Conservation (phyloP, 306 rosid species). For the Cucurbita argyrosperma region DNA sequence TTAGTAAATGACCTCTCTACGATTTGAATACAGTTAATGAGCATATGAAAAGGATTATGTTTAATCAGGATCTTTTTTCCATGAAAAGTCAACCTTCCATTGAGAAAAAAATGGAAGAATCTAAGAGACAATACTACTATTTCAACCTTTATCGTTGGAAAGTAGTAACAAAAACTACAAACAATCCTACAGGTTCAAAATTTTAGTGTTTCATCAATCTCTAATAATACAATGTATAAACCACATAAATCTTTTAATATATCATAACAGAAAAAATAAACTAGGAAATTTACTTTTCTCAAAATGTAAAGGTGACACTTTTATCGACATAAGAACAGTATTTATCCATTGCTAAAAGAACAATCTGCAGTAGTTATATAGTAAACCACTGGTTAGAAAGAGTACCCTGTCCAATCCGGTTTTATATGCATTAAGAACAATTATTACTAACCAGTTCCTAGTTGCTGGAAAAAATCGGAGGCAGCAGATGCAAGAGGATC, state of each 20-base stretch:
- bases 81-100: not conserved
- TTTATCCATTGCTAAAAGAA: not conserved
- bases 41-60: not conserved
- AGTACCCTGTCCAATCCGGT: not conserved
- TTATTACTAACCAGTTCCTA: slow-evolving; percentile 68
- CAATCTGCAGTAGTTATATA: not conserved
- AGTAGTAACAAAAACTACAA: not conserved
- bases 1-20: not conserved
- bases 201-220: not conserved
- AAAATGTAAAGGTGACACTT: not conserved
- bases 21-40: not conserved
- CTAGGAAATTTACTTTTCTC: not conserved
- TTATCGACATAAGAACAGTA: not conserved
- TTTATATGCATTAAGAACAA: not conserved
- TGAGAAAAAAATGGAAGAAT: not conserved
- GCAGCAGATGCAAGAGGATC: slow-evolving; percentile 93
- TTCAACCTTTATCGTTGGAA: not conserved
- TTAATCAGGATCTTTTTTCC: not conserved
- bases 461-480: slow-evolving; percentile 93
- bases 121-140: not conserved
- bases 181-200: not conserved
- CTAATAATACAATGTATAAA: not conserved
- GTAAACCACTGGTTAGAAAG: not conserved
- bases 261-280: not conserved
- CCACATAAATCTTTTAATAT: not conserved